Evolutionary conservation across 1,139 yeast genomes (phyloP).

Genomic region (Debaryomycetaceae sp.): DNA sequence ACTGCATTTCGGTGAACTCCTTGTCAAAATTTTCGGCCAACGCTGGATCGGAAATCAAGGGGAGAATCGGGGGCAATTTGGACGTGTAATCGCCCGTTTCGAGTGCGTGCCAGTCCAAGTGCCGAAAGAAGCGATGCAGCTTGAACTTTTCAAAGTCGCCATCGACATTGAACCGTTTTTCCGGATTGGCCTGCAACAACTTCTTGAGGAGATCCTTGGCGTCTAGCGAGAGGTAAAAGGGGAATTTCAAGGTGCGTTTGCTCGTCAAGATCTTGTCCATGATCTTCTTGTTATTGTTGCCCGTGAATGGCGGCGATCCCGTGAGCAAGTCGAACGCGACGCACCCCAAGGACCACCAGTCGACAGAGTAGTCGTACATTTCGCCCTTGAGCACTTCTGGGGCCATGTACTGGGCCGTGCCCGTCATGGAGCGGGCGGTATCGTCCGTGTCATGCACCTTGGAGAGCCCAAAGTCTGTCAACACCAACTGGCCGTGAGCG

Average conservation of each 20-base stretch:
- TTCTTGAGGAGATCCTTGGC: slow-evolving; percentile 75
- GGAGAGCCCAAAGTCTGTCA: slow-evolving; percentile 88
- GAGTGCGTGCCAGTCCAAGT: slow-evolving; percentile 65
- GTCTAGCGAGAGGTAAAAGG: slow-evolving; percentile 72
- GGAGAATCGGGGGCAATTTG: slow-evolving; percentile 70
- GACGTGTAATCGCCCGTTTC: slow-evolving; percentile 23
- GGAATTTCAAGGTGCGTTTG: slow-evolving; percentile 64
- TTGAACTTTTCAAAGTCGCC: slow-evolving; percentile 42
- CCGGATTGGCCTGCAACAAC: slow-evolving; percentile 63
- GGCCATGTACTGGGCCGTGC: slow-evolving; percentile 95
- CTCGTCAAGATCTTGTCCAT: slow-evolving; percentile 60
- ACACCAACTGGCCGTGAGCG: slow-evolving; percentile 64
- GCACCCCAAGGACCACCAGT: slow-evolving; percentile 97
- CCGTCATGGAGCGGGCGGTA: slow-evolving; percentile 61
- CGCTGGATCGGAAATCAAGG: slow-evolving; percentile 73
- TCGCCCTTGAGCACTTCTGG: slow-evolving; percentile 85
- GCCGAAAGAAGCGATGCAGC: slow-evolving; percentile 70
- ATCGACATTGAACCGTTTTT: slow-evolving; percentile 64
- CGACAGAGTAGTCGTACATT: slow-evolving; percentile 79
- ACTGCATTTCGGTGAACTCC: slow-evolving; percentile 74
- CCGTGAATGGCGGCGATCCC: slow-evolving; percentile 92
- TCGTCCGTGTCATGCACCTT: slow-evolving; percentile 46
- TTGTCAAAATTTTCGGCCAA: slow-evolving; percentile 87
- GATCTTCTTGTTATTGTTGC: slow-evolving; percentile 73
- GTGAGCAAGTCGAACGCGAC: slow-evolving; percentile 78